A percentile compares a stretch with the other conserved stretches of the same genome.
phyloP scores from a whole-genome alignment of 176 grass and related monocot genomes.

The Carex parvula region DNA sequence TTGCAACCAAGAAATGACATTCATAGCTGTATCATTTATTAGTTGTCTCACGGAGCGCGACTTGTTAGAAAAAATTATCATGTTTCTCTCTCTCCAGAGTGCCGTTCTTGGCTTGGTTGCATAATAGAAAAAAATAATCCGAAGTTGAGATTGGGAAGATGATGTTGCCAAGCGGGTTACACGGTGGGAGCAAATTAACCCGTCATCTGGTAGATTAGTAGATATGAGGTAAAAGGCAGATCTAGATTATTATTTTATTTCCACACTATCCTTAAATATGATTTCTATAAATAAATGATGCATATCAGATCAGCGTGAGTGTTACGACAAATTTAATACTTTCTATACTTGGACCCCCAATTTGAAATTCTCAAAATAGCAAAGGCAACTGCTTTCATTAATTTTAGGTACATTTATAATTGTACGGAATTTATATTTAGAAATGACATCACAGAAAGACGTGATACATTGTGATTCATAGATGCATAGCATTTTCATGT shows the following conservation, averaged over 20 bases:
- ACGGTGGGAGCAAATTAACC: constrained; percentile 2
- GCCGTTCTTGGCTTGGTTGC: background rate
- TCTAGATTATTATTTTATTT: constrained; percentile 7
- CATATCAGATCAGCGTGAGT: background rate
- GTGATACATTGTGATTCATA: too few relatives aligned
- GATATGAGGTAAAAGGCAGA: background rate
- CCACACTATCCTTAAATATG: background rate
- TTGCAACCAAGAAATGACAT: too few relatives aligned
- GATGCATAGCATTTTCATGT: too few relatives aligned
- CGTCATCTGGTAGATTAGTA: background rate
- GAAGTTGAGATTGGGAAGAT: background rate
- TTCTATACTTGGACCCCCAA: background rate
- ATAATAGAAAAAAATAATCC: background rate
- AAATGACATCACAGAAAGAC: too few relatives aligned
- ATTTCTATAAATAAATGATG: background rate
- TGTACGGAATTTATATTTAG: too few relatives aligned
- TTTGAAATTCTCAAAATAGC: background rate
- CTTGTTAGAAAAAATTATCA: too few relatives aligned
- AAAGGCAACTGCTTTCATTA: background rate
- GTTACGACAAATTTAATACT: background rate
- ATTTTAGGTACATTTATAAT: too few relatives aligned
- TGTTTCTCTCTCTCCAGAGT: too few relatives aligned
- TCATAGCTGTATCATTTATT: too few relatives aligned
- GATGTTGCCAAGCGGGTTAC: constrained; percentile 13
- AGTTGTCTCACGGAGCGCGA: too few relatives aligned